Conservation (phyloP, 2,329 filamentous ascomycete genomes). For the Remersonia thermophila region DNA sequence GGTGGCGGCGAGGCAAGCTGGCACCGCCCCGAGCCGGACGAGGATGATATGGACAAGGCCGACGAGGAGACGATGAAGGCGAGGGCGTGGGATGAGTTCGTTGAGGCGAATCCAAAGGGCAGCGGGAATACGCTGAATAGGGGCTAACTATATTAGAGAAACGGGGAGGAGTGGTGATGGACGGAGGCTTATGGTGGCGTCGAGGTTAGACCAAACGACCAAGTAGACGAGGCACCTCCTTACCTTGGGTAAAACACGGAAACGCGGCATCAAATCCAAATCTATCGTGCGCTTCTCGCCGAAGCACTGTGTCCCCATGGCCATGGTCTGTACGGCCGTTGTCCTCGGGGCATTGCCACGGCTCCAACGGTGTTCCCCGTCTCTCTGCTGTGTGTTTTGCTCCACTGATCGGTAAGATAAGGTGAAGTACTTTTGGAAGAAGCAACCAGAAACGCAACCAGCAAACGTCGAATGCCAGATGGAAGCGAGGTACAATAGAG, state of each 20-base stretch:
- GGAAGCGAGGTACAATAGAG: too few species aligned
- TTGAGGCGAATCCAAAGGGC: conserved; percentile 76
- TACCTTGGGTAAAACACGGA: neutral
- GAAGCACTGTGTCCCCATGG: too few species aligned
- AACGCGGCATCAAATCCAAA: neutral
- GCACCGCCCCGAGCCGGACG: conserved; percentile 60
- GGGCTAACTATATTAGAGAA: conserved; percentile 31
- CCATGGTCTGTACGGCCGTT: too few species aligned
- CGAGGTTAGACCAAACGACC: conserved; percentile 1
- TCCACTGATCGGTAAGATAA: too few species aligned
- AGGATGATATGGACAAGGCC: conserved; percentile 79
- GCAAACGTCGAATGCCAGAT: too few species aligned
- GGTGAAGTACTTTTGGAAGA: too few species aligned
- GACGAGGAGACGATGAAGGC: conserved; percentile 91
- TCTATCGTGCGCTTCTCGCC: too few species aligned
- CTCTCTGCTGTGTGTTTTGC: too few species aligned
- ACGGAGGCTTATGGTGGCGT: too few species aligned
- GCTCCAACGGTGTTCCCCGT: too few species aligned
- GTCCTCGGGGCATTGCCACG: too few species aligned
- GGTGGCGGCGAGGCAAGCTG: conserved; percentile 71
- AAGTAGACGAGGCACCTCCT: neutral
- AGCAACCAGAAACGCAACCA: too few species aligned
- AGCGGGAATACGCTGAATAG: conserved; percentile 74
- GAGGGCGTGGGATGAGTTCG: conserved; percentile 88
- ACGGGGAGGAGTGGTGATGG: neutral